phyloP scores from a whole-genome alignment of 805 yeast species.

The Tanozyma kutaoensis region DNA sequence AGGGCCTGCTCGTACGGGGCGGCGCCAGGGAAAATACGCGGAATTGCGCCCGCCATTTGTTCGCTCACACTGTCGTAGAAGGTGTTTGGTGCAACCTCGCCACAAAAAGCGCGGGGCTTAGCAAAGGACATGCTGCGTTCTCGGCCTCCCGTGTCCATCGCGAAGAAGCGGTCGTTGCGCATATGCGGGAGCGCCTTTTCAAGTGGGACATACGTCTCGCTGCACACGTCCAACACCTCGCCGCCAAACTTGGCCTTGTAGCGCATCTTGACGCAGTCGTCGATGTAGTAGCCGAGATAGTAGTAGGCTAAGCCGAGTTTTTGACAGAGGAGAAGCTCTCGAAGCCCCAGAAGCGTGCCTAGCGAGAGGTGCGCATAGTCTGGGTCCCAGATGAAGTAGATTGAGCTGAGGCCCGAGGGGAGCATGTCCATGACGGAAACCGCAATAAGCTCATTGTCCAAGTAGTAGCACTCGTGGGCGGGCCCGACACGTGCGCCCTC shows the following conservation, averaged over 20 bases:
- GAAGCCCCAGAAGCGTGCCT: slow-evolving; percentile 66
- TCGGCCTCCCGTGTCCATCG: slow-evolving; percentile 6
- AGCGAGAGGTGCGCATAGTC: slow-evolving; percentile 54
- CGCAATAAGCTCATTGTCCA: slow-evolving; percentile 51
- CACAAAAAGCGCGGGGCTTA: too few species aligned
- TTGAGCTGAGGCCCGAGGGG: slow-evolving; percentile 68
- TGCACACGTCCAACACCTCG: slow-evolving; percentile 46
- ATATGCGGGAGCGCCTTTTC: slow-evolving; percentile 13
- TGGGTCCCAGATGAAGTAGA: slow-evolving; percentile 84
- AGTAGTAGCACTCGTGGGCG: slow-evolving; percentile 67
- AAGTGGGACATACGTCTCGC: slow-evolving; percentile 28
- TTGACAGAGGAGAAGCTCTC: slow-evolving; percentile 48
- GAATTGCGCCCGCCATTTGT: slow-evolving; percentile 6
- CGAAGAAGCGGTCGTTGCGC: slow-evolving; percentile 17
- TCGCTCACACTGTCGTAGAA: slow-evolving; percentile 1
- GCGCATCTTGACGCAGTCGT: slow-evolving; percentile 70
- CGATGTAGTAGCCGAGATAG: slow-evolving; percentile 70
- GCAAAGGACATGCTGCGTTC: too few species aligned
- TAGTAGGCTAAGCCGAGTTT: slow-evolving; percentile 39
- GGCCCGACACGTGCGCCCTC: slow-evolving; percentile 34
- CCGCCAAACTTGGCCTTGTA: slow-evolving; percentile 77
- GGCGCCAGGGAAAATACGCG: slow-evolving; percentile 3
- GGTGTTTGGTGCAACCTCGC: slow-evolving; percentile 2
- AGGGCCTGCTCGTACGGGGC: slow-evolving; percentile 2
- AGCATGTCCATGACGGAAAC: slow-evolving; percentile 66